A percentile compares a stretch with the other conserved stretches of the same genome.
phyloP scores from a whole-genome alignment of 805 yeast genomes.

The Ogataea zsoltii region DNA sequence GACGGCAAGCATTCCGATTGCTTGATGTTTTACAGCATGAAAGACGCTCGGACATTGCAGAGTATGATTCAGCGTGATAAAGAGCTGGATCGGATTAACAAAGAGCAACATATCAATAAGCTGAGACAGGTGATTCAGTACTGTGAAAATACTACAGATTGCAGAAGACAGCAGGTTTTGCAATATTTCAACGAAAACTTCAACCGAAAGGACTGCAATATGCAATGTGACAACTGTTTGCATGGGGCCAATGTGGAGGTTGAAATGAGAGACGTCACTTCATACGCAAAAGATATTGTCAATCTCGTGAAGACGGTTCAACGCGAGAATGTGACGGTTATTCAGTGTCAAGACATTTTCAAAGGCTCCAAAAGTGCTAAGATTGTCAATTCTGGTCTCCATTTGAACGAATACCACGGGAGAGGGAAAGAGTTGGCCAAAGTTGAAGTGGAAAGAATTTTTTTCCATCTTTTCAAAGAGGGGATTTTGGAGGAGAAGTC shows the following conservation, averaged over 20 bases:
- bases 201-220: slow-evolving; percentile 60
- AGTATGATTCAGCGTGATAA: slow-evolving; percentile 75
- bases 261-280: slow-evolving; percentile 68
- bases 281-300: slow-evolving; percentile 57
- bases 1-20: slow-evolving; percentile 86
- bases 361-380: slow-evolving; percentile 70
- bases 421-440: slow-evolving; percentile 63
- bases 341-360: slow-evolving; percentile 80
- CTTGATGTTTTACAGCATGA: slow-evolving; percentile 75
- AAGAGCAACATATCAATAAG: slow-evolving; percentile 75
- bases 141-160: slow-evolving; percentile 88
- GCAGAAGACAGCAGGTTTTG: slow-evolving; percentile 84
- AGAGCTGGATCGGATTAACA: slow-evolving; percentile 60
- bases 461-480: slow-evolving; percentile 72
- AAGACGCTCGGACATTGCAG: slow-evolving; percentile 77
- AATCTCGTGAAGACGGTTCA: slow-evolving; percentile 58
- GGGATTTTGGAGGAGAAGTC: slow-evolving; percentile 70
- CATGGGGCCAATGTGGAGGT: slow-evolving; percentile 41
- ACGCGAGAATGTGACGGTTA: slow-evolving; percentile 64
- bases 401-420: slow-evolving; percentile 64
- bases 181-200: slow-evolving; percentile 89
- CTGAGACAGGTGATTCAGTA: slow-evolving; percentile 83
- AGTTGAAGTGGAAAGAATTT: slow-evolving; percentile 76
- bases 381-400: slow-evolving; percentile 63
- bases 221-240: slow-evolving; percentile 85